Conservation (phyloP, 2,329 filamentous ascomycete species). For the Phoma sp. region DNA sequence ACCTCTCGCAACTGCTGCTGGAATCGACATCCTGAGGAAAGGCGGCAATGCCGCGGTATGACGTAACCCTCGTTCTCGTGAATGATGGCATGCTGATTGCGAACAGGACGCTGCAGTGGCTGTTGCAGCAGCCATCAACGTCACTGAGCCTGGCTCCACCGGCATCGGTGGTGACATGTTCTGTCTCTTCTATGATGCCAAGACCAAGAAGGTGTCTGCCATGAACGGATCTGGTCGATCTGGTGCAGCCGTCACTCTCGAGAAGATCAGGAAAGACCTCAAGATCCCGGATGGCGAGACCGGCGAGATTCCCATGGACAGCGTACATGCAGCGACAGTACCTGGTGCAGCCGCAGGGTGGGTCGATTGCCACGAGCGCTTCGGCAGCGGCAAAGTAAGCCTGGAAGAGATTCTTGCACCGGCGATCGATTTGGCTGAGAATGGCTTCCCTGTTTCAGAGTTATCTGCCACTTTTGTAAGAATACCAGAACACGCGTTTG, state of each 20-base stretch:
- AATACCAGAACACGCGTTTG: slow-evolving; percentile 16
- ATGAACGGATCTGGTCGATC: slow-evolving; percentile 94
- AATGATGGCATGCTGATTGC: slow-evolving; percentile 3
- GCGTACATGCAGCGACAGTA: slow-evolving; percentile 82
- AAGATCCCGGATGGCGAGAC: slow-evolving; percentile 64
- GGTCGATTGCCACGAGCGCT: slow-evolving; percentile 85
- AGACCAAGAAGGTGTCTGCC: slow-evolving; percentile 79
- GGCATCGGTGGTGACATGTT: slow-evolving; percentile 99
- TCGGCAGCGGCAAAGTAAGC: slow-evolving; percentile 84
- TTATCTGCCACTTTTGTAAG: slow-evolving; percentile 72
- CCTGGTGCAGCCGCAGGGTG: slow-evolving; percentile 93
- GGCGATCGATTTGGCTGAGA: slow-evolving; percentile 83
- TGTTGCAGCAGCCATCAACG: slow-evolving; percentile 87
- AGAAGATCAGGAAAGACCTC: slow-evolving; percentile 72
- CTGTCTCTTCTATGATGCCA: slow-evolving; percentile 87
- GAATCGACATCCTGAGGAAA: slow-evolving; percentile 80
- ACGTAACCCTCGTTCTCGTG: slow-evolving; percentile 45
- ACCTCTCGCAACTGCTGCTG: slow-evolving; percentile 86
- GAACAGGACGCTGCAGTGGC: slow-evolving; percentile 93
- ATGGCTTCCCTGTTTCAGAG: slow-evolving; percentile 89
- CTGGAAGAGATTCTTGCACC: slow-evolving; percentile 80
- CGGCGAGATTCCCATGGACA: slow-evolving; percentile 72
- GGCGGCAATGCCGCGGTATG: slow-evolving; percentile 91
- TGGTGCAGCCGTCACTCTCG: slow-evolving; percentile 70
- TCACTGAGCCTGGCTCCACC: slow-evolving; percentile 91